Conservation (phyloP, 2,329 filamentous ascomycete genomes). For the Microdochium trichocladiopsis region DNA sequence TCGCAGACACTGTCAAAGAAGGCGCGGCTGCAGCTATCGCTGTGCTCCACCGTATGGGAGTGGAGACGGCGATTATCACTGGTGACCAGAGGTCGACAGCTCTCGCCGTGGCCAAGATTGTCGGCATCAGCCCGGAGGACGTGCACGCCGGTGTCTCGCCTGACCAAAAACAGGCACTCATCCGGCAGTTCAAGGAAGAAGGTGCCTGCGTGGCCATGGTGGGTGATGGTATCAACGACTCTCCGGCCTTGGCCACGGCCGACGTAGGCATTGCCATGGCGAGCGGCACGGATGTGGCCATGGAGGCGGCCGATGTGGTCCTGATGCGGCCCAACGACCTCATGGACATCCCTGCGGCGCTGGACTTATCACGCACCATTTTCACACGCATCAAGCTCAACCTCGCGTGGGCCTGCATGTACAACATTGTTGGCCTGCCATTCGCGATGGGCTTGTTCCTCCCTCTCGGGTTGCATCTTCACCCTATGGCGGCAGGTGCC, state of each 20-base stretch:
- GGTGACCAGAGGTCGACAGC: conserved; percentile 86
- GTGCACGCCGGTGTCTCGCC: conserved; percentile 87
- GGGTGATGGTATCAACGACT: conserved; percentile 97
- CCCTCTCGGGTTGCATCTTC: conserved; percentile 78
- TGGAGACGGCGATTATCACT: conserved; percentile 86
- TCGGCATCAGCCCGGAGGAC: conserved; percentile 70
- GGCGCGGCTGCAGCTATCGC: conserved; percentile 74
- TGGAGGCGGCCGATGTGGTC: conserved; percentile 94
- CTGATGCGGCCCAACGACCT: conserved; percentile 90
- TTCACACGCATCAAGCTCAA: conserved; percentile 94
- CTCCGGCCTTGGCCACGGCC: conserved; percentile 85
- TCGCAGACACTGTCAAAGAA: conserved; percentile 87
- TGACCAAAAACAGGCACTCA: conserved; percentile 82
- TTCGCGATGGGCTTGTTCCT: conserved; percentile 97
- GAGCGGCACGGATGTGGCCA: conserved; percentile 90
- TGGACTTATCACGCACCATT: conserved; percentile 76
- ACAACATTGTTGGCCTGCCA: conserved; percentile 85
- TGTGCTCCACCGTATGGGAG: conserved; percentile 76
- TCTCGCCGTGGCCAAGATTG: conserved; percentile 70
- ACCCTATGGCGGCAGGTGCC: conserved; percentile 89
- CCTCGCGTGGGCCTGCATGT: conserved; percentile 84
- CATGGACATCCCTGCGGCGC: conserved; percentile 82
- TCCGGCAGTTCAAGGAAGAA: conserved; percentile 65
- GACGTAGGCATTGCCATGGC: conserved; percentile 90
- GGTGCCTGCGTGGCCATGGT: conserved; percentile 91